These are phyloP conservation scores for Aethionema arabicum DNA, from an alignment of 345 rosid genomes.

Conservation along the genomic window DNA sequence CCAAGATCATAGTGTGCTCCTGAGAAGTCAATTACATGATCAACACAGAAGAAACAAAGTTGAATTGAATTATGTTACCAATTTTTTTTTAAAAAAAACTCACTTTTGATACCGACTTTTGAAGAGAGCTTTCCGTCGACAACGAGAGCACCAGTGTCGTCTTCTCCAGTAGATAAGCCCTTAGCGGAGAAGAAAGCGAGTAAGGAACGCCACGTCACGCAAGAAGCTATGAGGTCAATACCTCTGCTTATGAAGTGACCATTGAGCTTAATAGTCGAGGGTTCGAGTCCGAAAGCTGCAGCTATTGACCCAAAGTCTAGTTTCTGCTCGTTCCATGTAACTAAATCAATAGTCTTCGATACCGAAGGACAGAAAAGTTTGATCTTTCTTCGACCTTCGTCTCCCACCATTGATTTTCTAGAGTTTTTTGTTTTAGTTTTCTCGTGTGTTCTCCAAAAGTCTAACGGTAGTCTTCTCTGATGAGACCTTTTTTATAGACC, in stretches of 20 bases:
- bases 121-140: conserved; percentile 65
- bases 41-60: neutral
- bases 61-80: neutral
- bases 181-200: conserved; percentile 72
- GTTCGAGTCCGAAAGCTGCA: conserved; percentile 64
- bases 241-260: conserved; percentile 87
- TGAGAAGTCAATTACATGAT: conserved; percentile 1
- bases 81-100: conserved; percentile 21
- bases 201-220: conserved; percentile 81
- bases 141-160: conserved; percentile 49
- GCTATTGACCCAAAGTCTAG: conserved; percentile 73
- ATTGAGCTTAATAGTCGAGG: conserved; percentile 69
- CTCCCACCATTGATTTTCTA: conserved; percentile 27
- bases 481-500: neutral
- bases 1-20: conserved; percentile 31
- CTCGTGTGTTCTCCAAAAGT: conserved; percentile 26
- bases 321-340: conserved; percentile 54
- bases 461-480: conserved; percentile 13
- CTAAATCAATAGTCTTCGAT: conserved; percentile 42
- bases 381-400: conserved; percentile 41
- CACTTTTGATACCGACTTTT: conserved; percentile 60
- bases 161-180: conserved; percentile 69
- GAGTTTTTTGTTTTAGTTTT: conserved; percentile 2
- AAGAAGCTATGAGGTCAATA: conserved; percentile 52
- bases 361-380: conserved; percentile 61